Evolutionary conservation across 1,139 yeast genomes (phyloP).

Genomic region (Candida albicans): DNA sequence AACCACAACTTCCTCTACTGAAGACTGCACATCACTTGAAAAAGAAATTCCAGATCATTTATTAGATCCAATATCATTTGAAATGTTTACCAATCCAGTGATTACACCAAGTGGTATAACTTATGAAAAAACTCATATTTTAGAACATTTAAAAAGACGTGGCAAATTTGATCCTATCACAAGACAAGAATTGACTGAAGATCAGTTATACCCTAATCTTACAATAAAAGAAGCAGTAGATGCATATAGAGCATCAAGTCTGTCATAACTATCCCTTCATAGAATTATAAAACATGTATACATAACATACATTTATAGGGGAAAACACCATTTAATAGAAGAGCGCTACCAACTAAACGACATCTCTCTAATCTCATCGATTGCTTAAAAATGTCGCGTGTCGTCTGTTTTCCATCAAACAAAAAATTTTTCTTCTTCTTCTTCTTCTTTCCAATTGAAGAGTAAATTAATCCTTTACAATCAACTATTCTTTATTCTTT

Average conservation of each 20-base stretch:
- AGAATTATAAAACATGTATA: background rate
- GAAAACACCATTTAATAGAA: background rate
- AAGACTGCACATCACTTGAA: constrained; percentile 10
- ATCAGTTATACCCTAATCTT: constrained; percentile 45
- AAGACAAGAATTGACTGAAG: constrained; percentile 34
- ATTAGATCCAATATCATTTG: constrained; percentile 49
- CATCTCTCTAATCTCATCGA: no score
- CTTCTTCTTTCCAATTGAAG: no score
- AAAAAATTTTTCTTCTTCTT: no score
- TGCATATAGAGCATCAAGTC: constrained; percentile 16
- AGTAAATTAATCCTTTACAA: no score
- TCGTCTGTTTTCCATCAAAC: no score
- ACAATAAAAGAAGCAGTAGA: constrained; percentile 43
- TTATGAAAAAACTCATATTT: constrained; percentile 35
- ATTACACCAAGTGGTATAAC: constrained; percentile 52
- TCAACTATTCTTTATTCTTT: no score
- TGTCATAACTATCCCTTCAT: background rate
- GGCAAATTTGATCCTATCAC: constrained; percentile 22
- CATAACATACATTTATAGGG: background rate
- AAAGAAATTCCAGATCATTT: constrained; percentile 45
- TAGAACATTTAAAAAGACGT: constrained; percentile 15
- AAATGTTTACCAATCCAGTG: constrained; percentile 47
- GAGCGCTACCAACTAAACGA: no score
- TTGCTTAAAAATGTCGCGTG: no score
- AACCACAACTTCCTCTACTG: constrained; percentile 3